Base-by-base conservation (phyloP, 495 filamentous ascomycete genomes). In the Penicillium steckii region DNA sequence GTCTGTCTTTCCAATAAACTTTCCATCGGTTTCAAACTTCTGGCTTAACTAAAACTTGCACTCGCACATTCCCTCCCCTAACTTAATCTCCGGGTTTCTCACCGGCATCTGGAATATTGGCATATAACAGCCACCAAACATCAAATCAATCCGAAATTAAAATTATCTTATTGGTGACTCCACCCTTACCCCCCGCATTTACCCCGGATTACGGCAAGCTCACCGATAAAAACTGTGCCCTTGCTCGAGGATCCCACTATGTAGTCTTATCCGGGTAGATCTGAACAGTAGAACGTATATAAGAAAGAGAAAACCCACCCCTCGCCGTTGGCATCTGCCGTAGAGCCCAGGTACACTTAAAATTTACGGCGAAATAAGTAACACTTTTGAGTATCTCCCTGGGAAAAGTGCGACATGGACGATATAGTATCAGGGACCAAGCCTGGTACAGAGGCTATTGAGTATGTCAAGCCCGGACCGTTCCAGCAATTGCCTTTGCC, bases 401-500 rank as follows among this genome's bases (percentile, higher is more conserved):
- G 27, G 27, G 12, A 29, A 19, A 13, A 30, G 12, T 18, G 17
- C 25, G 43, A n/a, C 12, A 53, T 53, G 50, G 50, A 53, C 10
- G 25, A 30, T 23, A 53, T 53, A 10, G n/a, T n/a, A n/a, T 9
- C 42, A 1, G 33, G 30, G 13, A 2, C 30, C 2, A 53, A 53
- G 15, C 43, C 18, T 13, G 33, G 46, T 15, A 25, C 13, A 3
- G 50, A 47, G 25, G 17, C 33, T 15, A 17, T 46, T 10, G 50
- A 53, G 17, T 9, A 40, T 23, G 50, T 53, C 13, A 53, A 53
- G 50, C 43, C 50, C 2, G 33, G 24, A 1, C 24, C 35, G 3
- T 23, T 53, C 22, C 43, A 53, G 17, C 43, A 53, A 21, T 35
- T 53, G 25, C 50, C 50, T 29, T 35, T 53, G 1, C 50, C 50